Percentiles rank a stretch among this genome's conserved stretches.
Conservation (phyloP, 2,329 filamentous ascomycete genomes). For the Trichoderma koningii region DNA sequence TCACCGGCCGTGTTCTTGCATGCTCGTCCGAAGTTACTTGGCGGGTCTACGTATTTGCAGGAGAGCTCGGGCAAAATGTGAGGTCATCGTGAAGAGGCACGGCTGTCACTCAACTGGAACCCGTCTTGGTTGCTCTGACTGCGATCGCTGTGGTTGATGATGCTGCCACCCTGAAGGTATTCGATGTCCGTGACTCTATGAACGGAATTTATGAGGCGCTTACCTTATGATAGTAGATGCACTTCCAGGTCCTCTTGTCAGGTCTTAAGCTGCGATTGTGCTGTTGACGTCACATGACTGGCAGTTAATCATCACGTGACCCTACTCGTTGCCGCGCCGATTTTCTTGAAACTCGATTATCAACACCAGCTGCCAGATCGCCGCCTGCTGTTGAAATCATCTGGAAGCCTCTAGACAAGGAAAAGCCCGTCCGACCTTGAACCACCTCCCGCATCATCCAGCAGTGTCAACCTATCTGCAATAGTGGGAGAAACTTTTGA, state of each 20-base stretch:
- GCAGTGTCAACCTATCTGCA: background rate
- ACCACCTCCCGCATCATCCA: background rate
- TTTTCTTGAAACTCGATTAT: conserved; percentile 8
- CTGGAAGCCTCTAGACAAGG: background rate
- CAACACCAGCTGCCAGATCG: conserved; percentile 3
- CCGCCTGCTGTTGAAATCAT: background rate
- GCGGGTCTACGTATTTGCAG: background rate
- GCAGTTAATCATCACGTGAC: background rate
- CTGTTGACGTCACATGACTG: conserved; percentile 6
- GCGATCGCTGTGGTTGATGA: too few species aligned
- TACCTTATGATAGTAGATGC: too few species aligned
- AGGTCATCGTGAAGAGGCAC: background rate
- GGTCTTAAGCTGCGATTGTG: too few species aligned
- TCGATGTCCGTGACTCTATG: too few species aligned
- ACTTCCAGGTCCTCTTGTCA: too few species aligned
- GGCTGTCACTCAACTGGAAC: background rate
- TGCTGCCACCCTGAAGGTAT: too few species aligned
- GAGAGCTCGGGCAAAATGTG: background rate
- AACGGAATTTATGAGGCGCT: too few species aligned
- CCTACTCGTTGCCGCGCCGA: background rate
- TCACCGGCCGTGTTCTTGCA: background rate
- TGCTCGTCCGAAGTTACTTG: background rate
- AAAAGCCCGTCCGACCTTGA: background rate
- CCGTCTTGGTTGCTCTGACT: too few species aligned
- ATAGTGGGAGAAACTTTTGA: conserved; percentile 33